These are phyloP conservation scores for Calonectria henricotiae DNA, from an alignment of 2,329 filamentous ascomycete genomes.

Conservation along the genomic window DNA sequence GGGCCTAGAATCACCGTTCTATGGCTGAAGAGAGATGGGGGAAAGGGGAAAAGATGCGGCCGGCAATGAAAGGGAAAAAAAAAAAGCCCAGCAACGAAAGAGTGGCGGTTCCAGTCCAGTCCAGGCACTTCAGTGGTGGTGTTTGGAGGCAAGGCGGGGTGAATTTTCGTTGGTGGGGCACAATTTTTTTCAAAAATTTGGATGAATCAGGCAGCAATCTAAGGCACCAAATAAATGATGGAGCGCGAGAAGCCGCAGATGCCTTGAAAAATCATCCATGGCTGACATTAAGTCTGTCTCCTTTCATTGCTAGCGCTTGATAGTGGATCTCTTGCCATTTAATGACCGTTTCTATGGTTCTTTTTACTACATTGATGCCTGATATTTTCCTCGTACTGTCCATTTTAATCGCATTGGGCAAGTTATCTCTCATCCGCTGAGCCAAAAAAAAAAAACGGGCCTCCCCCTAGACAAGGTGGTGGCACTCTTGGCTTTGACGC, in stretches of 20 bases:
- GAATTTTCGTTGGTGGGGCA: constrained; percentile 62
- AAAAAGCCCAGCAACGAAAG: constrained; percentile 48
- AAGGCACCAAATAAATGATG: constrained; percentile 54
- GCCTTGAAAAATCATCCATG: constrained; percentile 29
- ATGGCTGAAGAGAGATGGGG: constrained; percentile 42
- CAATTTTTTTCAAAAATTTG: constrained; percentile 57
- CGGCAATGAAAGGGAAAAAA: constrained; percentile 48
- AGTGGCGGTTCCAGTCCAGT: constrained; percentile 53
- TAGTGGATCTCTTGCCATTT: not conserved
- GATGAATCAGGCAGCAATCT: constrained; percentile 58
- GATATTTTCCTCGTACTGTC: not conserved
- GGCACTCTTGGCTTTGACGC: not conserved
- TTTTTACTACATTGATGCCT: not conserved
- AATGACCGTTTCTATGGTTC: not conserved
- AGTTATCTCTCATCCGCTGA: constrained; percentile 22
- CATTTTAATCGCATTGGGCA: constrained; percentile 5
- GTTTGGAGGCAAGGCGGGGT: constrained; percentile 60
- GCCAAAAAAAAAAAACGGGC: constrained; percentile 4
- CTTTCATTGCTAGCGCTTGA: not conserved
- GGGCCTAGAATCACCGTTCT: constrained; percentile 49
- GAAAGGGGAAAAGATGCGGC: constrained; percentile 42
- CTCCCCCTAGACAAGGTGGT: constrained; percentile 3
- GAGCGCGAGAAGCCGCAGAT: constrained; percentile 28
- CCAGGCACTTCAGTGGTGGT: constrained; percentile 48
- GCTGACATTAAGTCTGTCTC: constrained; percentile 1